Evolutionary conservation across 2,329 filamentous ascomycete genomes (phyloP).

Genomic region (Diplodia sapinea): DNA sequence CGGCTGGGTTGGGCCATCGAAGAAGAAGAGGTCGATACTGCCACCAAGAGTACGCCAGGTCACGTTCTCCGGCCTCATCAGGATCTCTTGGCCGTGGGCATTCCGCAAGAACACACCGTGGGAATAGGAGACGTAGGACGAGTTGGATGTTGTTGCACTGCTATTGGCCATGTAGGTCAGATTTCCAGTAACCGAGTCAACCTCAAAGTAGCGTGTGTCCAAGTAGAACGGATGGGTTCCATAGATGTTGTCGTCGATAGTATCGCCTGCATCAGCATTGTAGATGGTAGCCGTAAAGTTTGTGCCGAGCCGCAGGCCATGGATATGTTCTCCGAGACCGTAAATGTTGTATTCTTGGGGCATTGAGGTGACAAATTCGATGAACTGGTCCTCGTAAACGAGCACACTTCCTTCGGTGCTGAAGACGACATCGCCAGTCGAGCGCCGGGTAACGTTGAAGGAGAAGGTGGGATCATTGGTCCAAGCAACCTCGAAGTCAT

Average conservation of each 20-base stretch:
- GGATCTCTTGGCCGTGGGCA: slow-evolving; percentile 74
- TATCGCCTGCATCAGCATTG: slow-evolving; percentile 70
- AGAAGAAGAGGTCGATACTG: slow-evolving; percentile 79
- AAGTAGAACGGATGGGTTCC: slow-evolving; percentile 79
- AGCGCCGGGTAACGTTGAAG: slow-evolving; percentile 63
- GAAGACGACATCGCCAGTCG: slow-evolving; percentile 70
- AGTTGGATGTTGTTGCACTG: slow-evolving; percentile 38
- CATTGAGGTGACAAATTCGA: slow-evolving; percentile 71
- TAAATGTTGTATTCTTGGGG: slow-evolving; percentile 77
- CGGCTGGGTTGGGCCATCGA: slow-evolving; percentile 71
- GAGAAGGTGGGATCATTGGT: slow-evolving; percentile 64
- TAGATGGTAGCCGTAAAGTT: slow-evolving; percentile 74
- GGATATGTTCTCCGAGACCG: slow-evolving; percentile 75
- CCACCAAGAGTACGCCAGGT: slow-evolving; percentile 79
- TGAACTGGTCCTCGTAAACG: slow-evolving; percentile 78
- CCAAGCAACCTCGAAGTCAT: slow-evolving; percentile 60
- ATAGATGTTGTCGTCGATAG: slow-evolving; percentile 72
- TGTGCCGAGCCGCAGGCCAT: slow-evolving; percentile 72
- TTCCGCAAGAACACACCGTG: slow-evolving; percentile 82
- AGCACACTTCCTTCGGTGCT: slow-evolving; percentile 67
- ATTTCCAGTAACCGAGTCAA: slow-evolving; percentile 54
- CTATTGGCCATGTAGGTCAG: slow-evolving; percentile 61
- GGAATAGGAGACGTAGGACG: slow-evolving; percentile 68
- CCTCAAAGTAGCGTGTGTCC: slow-evolving; percentile 76
- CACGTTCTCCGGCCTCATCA: slow-evolving; percentile 67